Evolutionary conservation across 352 stramenopile genomes (phyloP).

Genomic region (Phytophthora kernoviae): DNA sequence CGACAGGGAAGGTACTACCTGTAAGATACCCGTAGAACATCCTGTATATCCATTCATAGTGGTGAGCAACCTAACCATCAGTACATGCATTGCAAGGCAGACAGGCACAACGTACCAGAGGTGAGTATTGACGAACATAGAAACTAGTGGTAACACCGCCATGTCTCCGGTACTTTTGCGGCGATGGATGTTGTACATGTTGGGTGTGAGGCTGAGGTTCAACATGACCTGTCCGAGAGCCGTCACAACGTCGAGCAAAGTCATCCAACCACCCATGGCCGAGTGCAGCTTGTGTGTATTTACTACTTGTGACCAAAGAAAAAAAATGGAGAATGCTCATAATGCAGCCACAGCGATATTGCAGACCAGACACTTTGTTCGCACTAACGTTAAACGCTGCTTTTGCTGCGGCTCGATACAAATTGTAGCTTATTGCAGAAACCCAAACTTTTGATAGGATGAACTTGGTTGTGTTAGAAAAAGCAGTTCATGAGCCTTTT

Average conservation of each 20-base stretch:
- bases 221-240: conserved; percentile 22
- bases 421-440: not conserved
- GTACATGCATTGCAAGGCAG: not conserved
- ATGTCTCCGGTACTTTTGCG: conserved; percentile 23
- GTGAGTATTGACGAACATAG: conserved; percentile 35
- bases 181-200: conserved; percentile 23
- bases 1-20: conserved; percentile 24
- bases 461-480: not conserved
- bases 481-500: no score
- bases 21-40: conserved; percentile 22
- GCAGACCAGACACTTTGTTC: no score
- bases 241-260: conserved; percentile 11
- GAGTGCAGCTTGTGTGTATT: not conserved
- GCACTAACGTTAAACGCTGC: not conserved
- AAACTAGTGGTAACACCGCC: conserved; percentile 29
- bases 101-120: conserved; percentile 20
- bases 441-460: conserved; percentile 2
- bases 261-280: conserved; percentile 11
- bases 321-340: not conserved
- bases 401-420: not conserved
- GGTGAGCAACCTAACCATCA: not conserved
- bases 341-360: not conserved
- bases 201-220: conserved; percentile 21
- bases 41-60: conserved; percentile 5
- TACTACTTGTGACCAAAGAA: not conserved